These are phyloP conservation scores for Rauvolfia tetraphylla DNA, from an alignment of 257 asterid genomes.

Conservation along the genomic window DNA sequence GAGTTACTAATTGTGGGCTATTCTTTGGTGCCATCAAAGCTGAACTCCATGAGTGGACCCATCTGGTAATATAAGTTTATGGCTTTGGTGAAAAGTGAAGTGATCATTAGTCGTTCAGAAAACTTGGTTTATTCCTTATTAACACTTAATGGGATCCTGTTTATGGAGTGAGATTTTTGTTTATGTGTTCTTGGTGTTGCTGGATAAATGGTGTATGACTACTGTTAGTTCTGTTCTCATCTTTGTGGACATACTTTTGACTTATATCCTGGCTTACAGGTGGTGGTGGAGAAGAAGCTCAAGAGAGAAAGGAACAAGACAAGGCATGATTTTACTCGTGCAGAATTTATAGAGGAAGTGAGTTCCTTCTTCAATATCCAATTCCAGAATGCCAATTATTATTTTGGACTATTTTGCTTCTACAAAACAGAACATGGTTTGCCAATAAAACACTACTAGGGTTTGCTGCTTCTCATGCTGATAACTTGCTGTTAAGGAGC, in stretches of 20 bases:
- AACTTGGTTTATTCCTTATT: neutral
- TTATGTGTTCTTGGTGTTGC: neutral
- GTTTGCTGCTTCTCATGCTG: neutral
- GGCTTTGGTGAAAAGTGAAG: neutral
- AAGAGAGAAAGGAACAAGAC: conserved; percentile 69
- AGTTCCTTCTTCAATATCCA: conserved; percentile 24
- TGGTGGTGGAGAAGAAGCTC: conserved; percentile 89
- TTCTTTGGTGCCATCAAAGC: neutral
- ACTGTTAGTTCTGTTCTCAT: neutral
- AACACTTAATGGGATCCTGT: neutral
- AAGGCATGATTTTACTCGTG: conserved; percentile 85
- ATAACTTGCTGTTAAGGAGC: neutral
- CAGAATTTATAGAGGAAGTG: conserved; percentile 63
- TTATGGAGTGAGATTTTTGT: neutral
- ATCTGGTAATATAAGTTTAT: neutral
- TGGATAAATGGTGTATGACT: neutral
- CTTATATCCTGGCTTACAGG: conserved; percentile 36
- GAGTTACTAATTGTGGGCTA: neutral
- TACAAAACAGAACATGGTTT: neutral
- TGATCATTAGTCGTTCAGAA: neutral
- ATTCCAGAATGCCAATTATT: neutral
- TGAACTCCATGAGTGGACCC: neutral
- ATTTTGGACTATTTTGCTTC: neutral
- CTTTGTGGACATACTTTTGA: neutral
- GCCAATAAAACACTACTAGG: neutral